phyloP scores from a whole-genome alignment of 495 filamentous ascomycete genomes.

The Talaromyces borbonicus region DNA sequence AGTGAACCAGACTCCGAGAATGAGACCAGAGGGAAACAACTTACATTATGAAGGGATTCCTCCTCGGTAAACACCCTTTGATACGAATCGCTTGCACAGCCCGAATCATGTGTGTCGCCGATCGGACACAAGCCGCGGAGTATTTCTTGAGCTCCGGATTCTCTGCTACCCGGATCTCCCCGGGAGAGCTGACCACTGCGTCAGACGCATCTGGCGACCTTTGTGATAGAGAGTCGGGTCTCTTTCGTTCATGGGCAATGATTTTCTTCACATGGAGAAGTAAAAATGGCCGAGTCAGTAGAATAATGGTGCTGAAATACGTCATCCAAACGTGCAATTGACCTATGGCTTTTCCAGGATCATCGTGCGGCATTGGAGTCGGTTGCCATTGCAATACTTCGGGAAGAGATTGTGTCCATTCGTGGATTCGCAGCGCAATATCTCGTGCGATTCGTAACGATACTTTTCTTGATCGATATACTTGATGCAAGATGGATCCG shows the following conservation, averaged over 20 bases:
- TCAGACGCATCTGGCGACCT: constrained; percentile 1
- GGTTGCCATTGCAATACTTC: constrained; percentile 7
- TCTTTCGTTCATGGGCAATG: constrained; percentile 1
- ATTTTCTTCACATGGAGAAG: constrained; percentile 7
- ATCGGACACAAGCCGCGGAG: constrained; percentile 7
- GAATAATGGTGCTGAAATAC: constrained; percentile 64
- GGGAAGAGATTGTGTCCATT: constrained; percentile 7
- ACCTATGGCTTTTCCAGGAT: constrained; percentile 48
- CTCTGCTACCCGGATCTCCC: constrained; percentile 1
- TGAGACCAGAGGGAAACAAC: background rate
- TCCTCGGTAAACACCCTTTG: constrained; percentile 5
- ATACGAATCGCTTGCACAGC: constrained; percentile 8
- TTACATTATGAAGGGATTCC: constrained; percentile 8
- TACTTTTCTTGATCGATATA: constrained; percentile 7
- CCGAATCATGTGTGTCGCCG: constrained; percentile 7
- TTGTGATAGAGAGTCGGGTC: background rate
- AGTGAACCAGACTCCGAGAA: background rate
- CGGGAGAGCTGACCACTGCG: constrained; percentile 1
- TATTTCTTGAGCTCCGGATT: constrained; percentile 8
- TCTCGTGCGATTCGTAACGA: constrained; percentile 5
- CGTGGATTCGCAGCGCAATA: constrained; percentile 2
- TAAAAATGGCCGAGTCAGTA: constrained; percentile 61
- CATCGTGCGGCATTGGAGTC: constrained; percentile 13
- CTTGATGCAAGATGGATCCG: constrained; percentile 5
- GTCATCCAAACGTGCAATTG: constrained; percentile 58